Evolutionary conservation across 768 basidiomycete genomes (phyloP), one percentile per base, ranked within the genome.

Genomic region (Pulveroboletus sp.): DNA sequence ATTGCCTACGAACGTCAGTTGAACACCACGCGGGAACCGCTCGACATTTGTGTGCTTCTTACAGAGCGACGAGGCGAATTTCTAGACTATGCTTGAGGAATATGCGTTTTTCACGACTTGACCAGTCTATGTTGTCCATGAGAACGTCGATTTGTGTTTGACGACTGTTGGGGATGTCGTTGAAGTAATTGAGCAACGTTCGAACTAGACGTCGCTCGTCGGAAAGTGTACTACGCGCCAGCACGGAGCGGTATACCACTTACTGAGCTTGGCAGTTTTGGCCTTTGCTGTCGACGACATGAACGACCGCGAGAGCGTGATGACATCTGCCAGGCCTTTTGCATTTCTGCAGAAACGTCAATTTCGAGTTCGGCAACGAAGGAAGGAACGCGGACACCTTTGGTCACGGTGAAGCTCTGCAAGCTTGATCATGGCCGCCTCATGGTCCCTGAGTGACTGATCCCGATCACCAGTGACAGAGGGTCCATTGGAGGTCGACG

Each of bases 251-350:
- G 28, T 36, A 38, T 30, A 14, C 18, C 26, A 43, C 51, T 58
- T 54, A 93, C 93, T 95, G 56, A 97, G 82, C 72, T 95, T 95
- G 3, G 93, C 93, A 0, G 95, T 96, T 70, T 97, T 96, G 1
- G 93, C 94, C 70, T 97, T 97, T 14, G 94, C 94, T 0, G 92
- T 89, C n/a, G 87, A 86, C 0, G 89, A 85, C 80, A 95, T 89
- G 74, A 94, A 93, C 0, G 81, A 76, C 43, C 93, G 75, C 0
- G 90, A 92, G 26, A 86, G 76, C 0, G 83, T 87, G 48, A 96
- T 89, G 33, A 95, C 84, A 47, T 92, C 81, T 9, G 93, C 90
- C 3, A 98, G 76, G 15, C 88, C 89, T 53, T 83, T 68, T 17
- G 89, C 84, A 73, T 97, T 88, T 61, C 93, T 96, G 57, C 18